phyloP scores from a whole-genome alignment of 1,139 yeast genomes.

The Debaryomycetaceae sp. region DNA sequence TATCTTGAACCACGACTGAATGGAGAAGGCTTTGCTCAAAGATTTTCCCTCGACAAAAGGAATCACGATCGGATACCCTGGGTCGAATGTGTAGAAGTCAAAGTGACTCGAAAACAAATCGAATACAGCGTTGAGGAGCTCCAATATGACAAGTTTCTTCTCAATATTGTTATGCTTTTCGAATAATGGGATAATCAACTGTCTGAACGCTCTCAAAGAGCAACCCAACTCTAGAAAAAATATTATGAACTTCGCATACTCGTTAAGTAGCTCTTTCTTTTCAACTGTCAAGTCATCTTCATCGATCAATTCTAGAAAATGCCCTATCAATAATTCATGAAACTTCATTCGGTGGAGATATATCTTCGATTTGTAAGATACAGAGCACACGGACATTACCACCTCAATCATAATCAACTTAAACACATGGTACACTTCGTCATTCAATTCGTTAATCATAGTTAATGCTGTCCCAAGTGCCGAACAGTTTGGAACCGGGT shows the following conservation, averaged over 20 bases:
- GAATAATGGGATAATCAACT: conserved; percentile 18
- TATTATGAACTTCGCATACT: conserved; percentile 10
- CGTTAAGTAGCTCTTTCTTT: not conserved
- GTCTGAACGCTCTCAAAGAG: conserved; percentile 19
- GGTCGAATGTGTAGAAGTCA: conserved; percentile 29
- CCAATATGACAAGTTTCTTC: conserved; percentile 19
- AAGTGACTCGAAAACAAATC: conserved; percentile 25
- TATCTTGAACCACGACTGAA: conserved; percentile 39
- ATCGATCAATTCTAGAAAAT: conserved; percentile 8
- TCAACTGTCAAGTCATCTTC: conserved; percentile 2
- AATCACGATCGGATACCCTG: conserved; percentile 17
- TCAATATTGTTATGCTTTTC: conserved; percentile 5
- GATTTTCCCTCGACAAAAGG: conserved; percentile 20
- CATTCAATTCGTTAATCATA: conserved; percentile 13
- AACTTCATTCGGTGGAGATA: conserved; percentile 18
- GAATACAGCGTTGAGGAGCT: conserved; percentile 23
- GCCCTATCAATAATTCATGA: conserved; percentile 20
- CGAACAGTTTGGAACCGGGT: conserved; percentile 2
- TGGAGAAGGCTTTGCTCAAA: conserved; percentile 20
- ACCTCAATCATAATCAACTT: conserved; percentile 30
- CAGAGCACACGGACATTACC: conserved; percentile 20
- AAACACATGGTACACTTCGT: conserved; percentile 26
- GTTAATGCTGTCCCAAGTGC: not conserved
- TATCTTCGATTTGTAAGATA: conserved; percentile 25
- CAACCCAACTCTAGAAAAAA: conserved; percentile 37